A percentile compares a stretch with the other conserved stretches of the same genome.
These are phyloP conservation scores for Gyromitra esculenta DNA, from an alignment of 2,329 filamentous ascomycete species.

Conservation along the genomic window DNA sequence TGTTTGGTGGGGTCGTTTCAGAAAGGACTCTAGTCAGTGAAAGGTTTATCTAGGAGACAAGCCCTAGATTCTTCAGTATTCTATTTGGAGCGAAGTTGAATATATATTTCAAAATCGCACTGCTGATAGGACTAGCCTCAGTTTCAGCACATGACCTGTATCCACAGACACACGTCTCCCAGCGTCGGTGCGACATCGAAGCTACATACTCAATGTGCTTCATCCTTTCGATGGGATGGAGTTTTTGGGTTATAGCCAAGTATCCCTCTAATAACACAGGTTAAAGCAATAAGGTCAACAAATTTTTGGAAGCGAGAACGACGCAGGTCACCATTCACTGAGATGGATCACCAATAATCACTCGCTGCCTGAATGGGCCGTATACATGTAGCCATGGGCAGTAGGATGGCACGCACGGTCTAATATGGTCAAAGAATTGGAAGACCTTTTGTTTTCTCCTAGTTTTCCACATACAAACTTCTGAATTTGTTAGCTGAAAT, in stretches of 20 bases:
- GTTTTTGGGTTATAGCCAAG: neutral
- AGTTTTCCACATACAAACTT: neutral
- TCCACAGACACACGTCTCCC: too few relatives aligned
- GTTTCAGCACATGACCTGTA: too few relatives aligned
- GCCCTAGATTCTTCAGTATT: neutral
- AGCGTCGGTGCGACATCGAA: neutral
- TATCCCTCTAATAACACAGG: neutral
- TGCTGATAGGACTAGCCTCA: too few relatives aligned
- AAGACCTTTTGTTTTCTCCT: neutral
- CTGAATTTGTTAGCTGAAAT: neutral
- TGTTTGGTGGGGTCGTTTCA: neutral
- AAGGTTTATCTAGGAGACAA: neutral
- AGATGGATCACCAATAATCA: slow-evolving; percentile 15
- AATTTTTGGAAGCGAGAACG: neutral
- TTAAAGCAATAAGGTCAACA: neutral
- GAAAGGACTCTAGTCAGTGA: neutral
- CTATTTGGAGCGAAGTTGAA: too few relatives aligned
- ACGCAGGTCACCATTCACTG: neutral
- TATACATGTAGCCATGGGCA: neutral
- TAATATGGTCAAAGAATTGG: neutral
- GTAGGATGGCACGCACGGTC: neutral
- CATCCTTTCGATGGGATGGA: neutral
- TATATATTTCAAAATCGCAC: too few relatives aligned
- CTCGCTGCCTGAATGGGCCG: neutral
- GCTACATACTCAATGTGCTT: neutral